Percentiles rank a stretch among this genome's conserved stretches.
Evolutionary conservation across 2,329 filamentous ascomycete genomes (phyloP).

Genomic region (Aureobasidium mangrovei): DNA sequence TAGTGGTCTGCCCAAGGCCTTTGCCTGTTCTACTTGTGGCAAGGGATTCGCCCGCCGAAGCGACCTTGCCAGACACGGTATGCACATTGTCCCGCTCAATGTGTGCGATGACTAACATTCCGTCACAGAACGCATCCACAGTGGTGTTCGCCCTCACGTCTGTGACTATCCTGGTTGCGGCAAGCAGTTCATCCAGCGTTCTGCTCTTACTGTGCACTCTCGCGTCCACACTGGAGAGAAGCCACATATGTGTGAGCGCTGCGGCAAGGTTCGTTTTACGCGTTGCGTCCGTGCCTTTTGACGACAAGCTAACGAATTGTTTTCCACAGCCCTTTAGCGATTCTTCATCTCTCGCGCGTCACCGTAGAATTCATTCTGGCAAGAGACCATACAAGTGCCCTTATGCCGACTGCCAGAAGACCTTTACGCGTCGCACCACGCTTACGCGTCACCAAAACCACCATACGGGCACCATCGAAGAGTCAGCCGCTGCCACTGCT

Average conservation of each 20-base stretch:
- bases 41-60: constrained; percentile 91
- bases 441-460: constrained; percentile 93
- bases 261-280: constrained; percentile 66
- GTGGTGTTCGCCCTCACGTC: constrained; percentile 78
- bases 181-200: constrained; percentile 96
- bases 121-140: constrained; percentile 80
- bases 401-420: constrained; percentile 96
- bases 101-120: constrained; percentile 25
- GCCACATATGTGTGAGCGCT: constrained; percentile 94
- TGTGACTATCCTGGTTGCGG: constrained; percentile 84
- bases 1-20: constrained; percentile 59
- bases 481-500: constrained; percentile 80
- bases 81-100: constrained; percentile 27
- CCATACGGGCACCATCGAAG: constrained; percentile 89
- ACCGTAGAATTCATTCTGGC: constrained; percentile 89
- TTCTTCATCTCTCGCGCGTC: constrained; percentile 84
- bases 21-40: constrained; percentile 78
- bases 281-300: constrained; percentile 1
- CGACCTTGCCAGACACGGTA: constrained; percentile 91
- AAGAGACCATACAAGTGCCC: constrained; percentile 96
- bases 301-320: constrained; percentile 8
- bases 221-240: constrained; percentile 97
- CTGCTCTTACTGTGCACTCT: constrained; percentile 87
- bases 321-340: constrained; percentile 77
- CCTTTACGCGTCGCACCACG: constrained; percentile 90